A percentile compares a stretch with the other conserved stretches of the same genome.
Conservation (phyloP, 441 rosid species). For the Bruguiera hainesii region DNA sequence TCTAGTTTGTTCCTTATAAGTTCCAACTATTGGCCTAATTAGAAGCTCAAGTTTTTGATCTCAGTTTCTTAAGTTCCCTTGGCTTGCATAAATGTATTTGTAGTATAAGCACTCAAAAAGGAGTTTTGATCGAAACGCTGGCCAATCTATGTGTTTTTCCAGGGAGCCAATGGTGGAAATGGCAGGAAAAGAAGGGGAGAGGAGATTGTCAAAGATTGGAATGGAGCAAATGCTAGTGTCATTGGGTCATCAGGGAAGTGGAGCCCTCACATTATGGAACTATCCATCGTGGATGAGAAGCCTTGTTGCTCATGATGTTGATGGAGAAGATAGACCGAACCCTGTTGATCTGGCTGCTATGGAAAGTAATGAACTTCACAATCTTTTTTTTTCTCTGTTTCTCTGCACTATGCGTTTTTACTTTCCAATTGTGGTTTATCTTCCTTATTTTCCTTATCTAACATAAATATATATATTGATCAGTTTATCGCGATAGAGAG, state of each 20-base stretch:
- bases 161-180: conserved; percentile 46
- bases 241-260: conserved; percentile 78
- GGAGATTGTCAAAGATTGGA: conserved; percentile 41
- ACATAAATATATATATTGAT: background rate
- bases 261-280: conserved; percentile 64
- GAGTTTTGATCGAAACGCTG: background rate
- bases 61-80: too few species aligned
- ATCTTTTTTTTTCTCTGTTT: too few species aligned
- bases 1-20: too few species aligned
- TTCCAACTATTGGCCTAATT: background rate
- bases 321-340: conserved; percentile 50
- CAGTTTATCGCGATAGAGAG: conserved; percentile 74
- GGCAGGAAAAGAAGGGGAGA: conserved; percentile 53
- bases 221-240: conserved; percentile 52
- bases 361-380: conserved; percentile 38
- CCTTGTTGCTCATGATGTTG: conserved; percentile 39
- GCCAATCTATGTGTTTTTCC: background rate
- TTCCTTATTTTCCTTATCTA: too few species aligned
- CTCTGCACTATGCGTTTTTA: too few species aligned
- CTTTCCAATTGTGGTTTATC: too few species aligned
- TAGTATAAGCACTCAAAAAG: too few species aligned
- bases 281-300: conserved; percentile 67
- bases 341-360: conserved; percentile 59
- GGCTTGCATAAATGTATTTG: too few species aligned
- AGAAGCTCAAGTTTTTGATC: background rate